Conservation (phyloP, 179 eudicot species). For the Amaranthus tricolor region DNA sequence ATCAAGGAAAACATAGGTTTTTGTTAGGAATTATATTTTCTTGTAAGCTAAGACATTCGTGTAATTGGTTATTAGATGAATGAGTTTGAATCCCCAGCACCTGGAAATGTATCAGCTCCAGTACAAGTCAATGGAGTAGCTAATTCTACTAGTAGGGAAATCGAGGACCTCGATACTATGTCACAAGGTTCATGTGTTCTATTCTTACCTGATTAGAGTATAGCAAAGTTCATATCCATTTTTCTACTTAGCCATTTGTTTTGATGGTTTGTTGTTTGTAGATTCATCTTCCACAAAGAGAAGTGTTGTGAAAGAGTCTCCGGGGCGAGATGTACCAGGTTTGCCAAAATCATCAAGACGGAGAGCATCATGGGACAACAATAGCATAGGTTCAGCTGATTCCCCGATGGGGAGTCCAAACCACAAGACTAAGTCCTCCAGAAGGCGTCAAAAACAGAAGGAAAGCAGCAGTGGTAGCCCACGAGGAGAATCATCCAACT, state of each 20-base stretch:
- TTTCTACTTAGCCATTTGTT: too few relatives aligned
- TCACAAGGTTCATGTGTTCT: constrained; percentile 24
- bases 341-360: constrained; percentile 49
- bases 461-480: constrained; percentile 21
- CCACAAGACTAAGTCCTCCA: constrained; percentile 38
- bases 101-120: constrained; percentile 17
- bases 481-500: constrained; percentile 26
- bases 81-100: constrained; percentile 31
- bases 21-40: too few relatives aligned
- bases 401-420: constrained; percentile 35
- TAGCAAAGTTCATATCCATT: too few relatives aligned
- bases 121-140: constrained; percentile 18
- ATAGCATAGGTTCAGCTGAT: constrained; percentile 22
- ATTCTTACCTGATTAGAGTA: neutral
- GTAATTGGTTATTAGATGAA: constrained; percentile 30
- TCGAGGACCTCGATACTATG: constrained; percentile 16
- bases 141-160: neutral
- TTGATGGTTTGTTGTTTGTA: neutral
- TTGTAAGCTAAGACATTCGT: neutral
- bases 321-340: constrained; percentile 13
- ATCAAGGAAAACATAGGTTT: too few relatives aligned
- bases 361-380: constrained; percentile 24
- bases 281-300: constrained; percentile 10
- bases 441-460: constrained; percentile 32
- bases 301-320: constrained; percentile 17